phyloP scores from a whole-genome alignment of 768 basidiomycete species.

The Ramaria rubella region DNA sequence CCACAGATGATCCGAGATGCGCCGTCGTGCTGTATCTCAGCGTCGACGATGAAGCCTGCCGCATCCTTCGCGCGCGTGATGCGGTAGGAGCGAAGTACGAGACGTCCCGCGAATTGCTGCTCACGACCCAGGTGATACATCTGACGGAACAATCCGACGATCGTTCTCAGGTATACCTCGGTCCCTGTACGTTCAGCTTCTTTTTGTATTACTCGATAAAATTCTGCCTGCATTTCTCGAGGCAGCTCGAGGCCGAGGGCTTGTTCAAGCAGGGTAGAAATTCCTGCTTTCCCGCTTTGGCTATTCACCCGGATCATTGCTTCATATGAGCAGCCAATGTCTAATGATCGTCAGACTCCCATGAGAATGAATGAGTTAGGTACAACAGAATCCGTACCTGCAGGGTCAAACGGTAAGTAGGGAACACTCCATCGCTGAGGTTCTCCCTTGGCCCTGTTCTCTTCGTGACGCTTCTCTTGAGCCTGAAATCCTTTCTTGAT shows the following conservation, averaged over 20 bases:
- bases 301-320: conserved; percentile 99
- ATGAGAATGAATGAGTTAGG: background rate
- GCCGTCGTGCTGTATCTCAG: conserved; percentile 80
- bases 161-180: conserved; percentile 93
- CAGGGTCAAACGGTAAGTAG: conserved; percentile 10
- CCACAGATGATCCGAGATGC: conserved; percentile 78
- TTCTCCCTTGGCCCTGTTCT: conserved; percentile 4
- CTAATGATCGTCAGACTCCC: conserved; percentile 24
- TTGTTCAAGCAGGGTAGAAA: conserved; percentile 94
- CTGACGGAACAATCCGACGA: conserved; percentile 78
- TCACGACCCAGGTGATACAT: conserved; percentile 82
- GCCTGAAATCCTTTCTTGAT: conserved; percentile 42
- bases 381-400: background rate
- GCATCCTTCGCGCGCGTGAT: conserved; percentile 23
- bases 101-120: conserved; percentile 68
- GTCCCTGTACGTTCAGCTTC: conserved; percentile 90
- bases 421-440: conserved; percentile 8
- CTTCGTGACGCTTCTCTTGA: conserved; percentile 24
- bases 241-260: conserved; percentile 87
- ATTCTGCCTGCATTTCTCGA: conserved; percentile 89
- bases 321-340: conserved; percentile 92
- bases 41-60: conserved; percentile 65
- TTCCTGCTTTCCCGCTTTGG: conserved; percentile 98
- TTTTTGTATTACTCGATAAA: conserved; percentile 89
- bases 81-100: conserved; percentile 28